Evolutionary conservation across 306 rosid genomes (phyloP).

Genomic region (Cucumis sativus): DNA sequence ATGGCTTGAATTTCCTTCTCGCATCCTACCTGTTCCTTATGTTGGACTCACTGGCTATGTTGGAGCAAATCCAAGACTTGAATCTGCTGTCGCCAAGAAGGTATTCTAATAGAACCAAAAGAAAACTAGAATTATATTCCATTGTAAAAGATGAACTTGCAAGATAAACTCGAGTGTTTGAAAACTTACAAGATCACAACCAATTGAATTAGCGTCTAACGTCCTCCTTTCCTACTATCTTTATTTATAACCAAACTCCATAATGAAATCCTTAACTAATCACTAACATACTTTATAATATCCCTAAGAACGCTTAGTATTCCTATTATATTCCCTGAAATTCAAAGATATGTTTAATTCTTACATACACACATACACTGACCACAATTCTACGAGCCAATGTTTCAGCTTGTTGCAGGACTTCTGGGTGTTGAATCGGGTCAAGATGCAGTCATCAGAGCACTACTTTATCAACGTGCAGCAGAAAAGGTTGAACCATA

Average conservation of each 20-base stretch:
- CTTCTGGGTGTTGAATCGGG: conserved; percentile 66
- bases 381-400: not conserved
- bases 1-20: conserved; percentile 40
- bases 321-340: not conserved
- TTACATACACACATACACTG: not conserved
- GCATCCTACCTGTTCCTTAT: conserved; percentile 69
- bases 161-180: too few relatives aligned
- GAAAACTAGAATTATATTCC: too few relatives aligned
- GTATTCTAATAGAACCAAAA: conserved; percentile 12
- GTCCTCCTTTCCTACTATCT: too few relatives aligned
- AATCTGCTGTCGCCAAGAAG: conserved; percentile 20
- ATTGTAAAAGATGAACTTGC: too few relatives aligned
- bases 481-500: conserved; percentile 23
- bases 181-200: too few relatives aligned
- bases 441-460: conserved; percentile 66
- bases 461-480: conserved; percentile 29
- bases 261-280: too few relatives aligned
- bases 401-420: conserved; percentile 56
- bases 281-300: too few relatives aligned
- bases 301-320: too few relatives aligned
- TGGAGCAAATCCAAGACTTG: conserved; percentile 46
- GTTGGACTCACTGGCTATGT: conserved; percentile 88
- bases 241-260: too few relatives aligned
- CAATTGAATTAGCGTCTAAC: too few relatives aligned
- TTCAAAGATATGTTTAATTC: not conserved